Evolutionary conservation across 495 filamentous ascomycete genomes (phyloP), one percentile per base, ranked within the genome.

Genomic region (Paragyromitra xinjiangensis): DNA sequence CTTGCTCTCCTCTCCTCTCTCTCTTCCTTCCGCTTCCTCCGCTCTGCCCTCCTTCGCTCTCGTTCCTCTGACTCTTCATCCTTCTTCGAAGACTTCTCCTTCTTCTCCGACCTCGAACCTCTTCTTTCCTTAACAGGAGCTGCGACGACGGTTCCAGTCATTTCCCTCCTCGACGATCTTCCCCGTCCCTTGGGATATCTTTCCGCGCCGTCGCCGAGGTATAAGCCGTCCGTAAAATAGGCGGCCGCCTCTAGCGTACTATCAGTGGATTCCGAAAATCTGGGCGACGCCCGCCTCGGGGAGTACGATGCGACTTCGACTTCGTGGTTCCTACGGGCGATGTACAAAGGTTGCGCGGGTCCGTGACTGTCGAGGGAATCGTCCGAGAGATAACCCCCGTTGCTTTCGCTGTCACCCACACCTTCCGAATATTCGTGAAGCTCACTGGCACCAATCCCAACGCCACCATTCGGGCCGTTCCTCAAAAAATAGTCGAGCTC

Each of bases 321-420:
- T 77, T 77, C 69, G 74, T 73, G 51, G 69, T 72, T 73, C 64
- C 51, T 69, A 61, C 51, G 55, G 51, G 71, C 64, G 69, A 51
- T 66, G 53, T 37, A 73, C 69, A 61, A 64, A 56, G 53, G 74
- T 73, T 77, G 69, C 62, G 74, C 61, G 51, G 74, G 69, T 50
- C 69, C 74, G 68, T 77, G 74, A 66, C 48, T 66, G 53, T 77
- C 74, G 69, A 72, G 61, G 75, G 77, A 79, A 78, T 72, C 61
- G 75, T 79, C 74, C 3, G 77, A 79, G 77, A 79, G 77, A 78
- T 78, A 79, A 78, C 77, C 71, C 64, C 56, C 74, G 61, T 68
- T 61, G 66, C 40, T 78, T 77, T 79, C 75, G 77, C 61, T 79
- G 77, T 78, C 77, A 79, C 64, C 61, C 77, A 79, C 77, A 78